phyloP scores from a whole-genome alignment of 2,329 filamentous ascomycete genomes.

The Phialophora chinensis region DNA sequence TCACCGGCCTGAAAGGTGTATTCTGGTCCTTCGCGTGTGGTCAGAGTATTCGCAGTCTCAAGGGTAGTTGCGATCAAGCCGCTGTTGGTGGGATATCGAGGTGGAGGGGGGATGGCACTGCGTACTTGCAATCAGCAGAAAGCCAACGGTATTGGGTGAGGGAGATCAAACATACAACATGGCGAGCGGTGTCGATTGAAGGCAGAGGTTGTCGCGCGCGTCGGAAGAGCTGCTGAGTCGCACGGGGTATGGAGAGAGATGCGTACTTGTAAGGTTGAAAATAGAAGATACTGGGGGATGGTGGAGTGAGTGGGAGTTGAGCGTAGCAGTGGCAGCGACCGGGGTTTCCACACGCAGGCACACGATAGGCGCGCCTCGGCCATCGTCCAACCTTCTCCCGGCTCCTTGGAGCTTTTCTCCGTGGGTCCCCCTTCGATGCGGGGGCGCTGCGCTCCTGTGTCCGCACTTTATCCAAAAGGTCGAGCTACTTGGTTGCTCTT shows the following conservation, averaged over 20 bases:
- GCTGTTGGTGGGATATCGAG: conserved; percentile 75
- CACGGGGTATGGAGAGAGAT: not conserved
- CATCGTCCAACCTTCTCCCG: not conserved
- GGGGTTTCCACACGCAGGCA: not conserved
- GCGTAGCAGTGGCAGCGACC: not conserved
- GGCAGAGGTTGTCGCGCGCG: not conserved
- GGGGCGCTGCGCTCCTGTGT: not conserved
- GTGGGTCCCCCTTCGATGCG: conserved; percentile 14
- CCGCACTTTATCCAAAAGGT: conserved; percentile 22
- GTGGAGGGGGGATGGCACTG: conserved; percentile 83
- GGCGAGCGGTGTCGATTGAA: conserved; percentile 10
- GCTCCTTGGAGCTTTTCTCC: conserved; percentile 10
- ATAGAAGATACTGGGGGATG: conserved; percentile 6
- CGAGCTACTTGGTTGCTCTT: not conserved
- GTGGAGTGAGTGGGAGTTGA: conserved; percentile 8
- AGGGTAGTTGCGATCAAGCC: conserved; percentile 75
- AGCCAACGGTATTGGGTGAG: not conserved
- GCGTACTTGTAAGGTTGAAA: not conserved
- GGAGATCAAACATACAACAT: conserved; percentile 38
- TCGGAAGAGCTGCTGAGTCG: not conserved
- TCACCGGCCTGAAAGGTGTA: conserved; percentile 93
- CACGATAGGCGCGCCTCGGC: not conserved
- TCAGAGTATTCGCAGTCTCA: conserved; percentile 91
- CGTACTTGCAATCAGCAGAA: conserved; percentile 24
- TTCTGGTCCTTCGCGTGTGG: conserved; percentile 78